A percentile compares a stretch with the other conserved stretches of the same genome.
These are phyloP conservation scores for Fibroporia radiculosa DNA, from an alignment of 768 basidiomycete genomes.

Conservation along the genomic window DNA sequence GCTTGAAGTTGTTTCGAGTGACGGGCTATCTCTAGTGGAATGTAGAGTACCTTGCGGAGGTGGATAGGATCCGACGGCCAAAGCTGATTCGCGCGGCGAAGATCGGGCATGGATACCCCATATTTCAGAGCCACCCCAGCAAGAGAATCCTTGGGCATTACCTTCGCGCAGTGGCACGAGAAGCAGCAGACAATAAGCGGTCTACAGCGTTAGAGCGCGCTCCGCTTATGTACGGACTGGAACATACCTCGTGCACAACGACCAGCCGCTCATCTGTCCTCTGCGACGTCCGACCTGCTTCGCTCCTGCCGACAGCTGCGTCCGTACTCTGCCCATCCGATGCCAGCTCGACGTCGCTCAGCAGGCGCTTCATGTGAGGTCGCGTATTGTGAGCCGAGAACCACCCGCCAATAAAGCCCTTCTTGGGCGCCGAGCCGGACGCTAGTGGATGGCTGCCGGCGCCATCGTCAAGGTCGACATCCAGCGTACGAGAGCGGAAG, in stretches of 20 bases:
- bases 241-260: slow-evolving; percentile 47
- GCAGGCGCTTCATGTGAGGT: slow-evolving; percentile 17
- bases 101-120: slow-evolving; percentile 73
- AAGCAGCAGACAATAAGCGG: neutral
- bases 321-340: neutral
- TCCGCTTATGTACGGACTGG: too few relatives aligned
- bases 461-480: slow-evolving; percentile 8
- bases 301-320: neutral
- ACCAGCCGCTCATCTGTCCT: slow-evolving; percentile 40
- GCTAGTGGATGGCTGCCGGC: slow-evolving; percentile 15
- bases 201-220: too few relatives aligned
- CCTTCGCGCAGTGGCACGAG: slow-evolving; percentile 31
- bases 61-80: slow-evolving; percentile 94
- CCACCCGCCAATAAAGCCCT: neutral
- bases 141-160: slow-evolving; percentile 69
- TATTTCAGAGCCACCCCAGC: slow-evolving; percentile 86
- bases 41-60: slow-evolving; percentile 72
- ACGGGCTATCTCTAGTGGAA: slow-evolving; percentile 60
- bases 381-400: slow-evolving; percentile 14
- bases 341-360: slow-evolving; percentile 9
- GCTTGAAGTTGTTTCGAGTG: slow-evolving; percentile 31
- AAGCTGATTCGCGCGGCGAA: slow-evolving; percentile 84
- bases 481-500: slow-evolving; percentile 17
- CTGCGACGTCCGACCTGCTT: neutral
- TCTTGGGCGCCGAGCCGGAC: neutral